Percentiles rank a stretch among this genome's conserved stretches.
These are phyloP conservation scores for Apophysomyces ossiformis DNA, from an alignment of 371 early-diverging fungal species.

Conservation along the genomic window DNA sequence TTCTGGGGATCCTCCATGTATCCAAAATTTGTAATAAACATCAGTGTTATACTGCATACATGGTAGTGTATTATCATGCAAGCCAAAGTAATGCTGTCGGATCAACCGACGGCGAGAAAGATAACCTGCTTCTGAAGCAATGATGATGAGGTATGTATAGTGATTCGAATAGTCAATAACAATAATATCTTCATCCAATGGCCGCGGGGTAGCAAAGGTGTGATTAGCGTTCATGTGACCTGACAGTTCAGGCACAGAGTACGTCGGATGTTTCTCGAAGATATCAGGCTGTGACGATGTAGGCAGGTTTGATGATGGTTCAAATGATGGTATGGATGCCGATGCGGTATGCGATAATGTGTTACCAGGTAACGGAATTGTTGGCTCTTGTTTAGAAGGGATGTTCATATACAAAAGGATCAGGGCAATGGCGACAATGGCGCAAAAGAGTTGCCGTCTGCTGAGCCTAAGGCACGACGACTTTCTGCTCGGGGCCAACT, in stretches of 20 bases:
- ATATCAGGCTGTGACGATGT: too few species aligned
- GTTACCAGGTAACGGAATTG: not conserved
- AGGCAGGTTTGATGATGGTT: not conserved
- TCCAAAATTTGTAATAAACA: constrained; percentile 55
- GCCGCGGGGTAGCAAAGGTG: constrained; percentile 17
- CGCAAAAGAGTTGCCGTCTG: not conserved
- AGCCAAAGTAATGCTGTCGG: constrained; percentile 56
- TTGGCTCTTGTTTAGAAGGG: constrained; percentile 2
- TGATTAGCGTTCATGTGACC: constrained; percentile 12
- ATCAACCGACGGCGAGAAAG: constrained; percentile 46
- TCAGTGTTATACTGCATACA: constrained; percentile 45
- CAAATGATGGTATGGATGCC: not conserved
- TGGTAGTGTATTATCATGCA: constrained; percentile 53
- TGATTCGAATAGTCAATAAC: constrained; percentile 39
- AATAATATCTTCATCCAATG: constrained; percentile 20
- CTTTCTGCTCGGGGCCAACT: not conserved
- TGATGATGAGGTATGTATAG: constrained; percentile 54
- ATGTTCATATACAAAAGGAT: constrained; percentile 8
- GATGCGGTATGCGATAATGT: not conserved
- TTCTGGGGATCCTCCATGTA: constrained; percentile 42
- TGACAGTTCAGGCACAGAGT: not conserved
- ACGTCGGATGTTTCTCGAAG: too few species aligned
- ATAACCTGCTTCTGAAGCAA: constrained; percentile 48
- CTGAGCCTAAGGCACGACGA: not conserved
- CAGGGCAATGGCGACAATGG: constrained; percentile 12